phyloP scores from a whole-genome alignment of 75 land plant genomes.

The Cunninghamia lanceolata region DNA sequence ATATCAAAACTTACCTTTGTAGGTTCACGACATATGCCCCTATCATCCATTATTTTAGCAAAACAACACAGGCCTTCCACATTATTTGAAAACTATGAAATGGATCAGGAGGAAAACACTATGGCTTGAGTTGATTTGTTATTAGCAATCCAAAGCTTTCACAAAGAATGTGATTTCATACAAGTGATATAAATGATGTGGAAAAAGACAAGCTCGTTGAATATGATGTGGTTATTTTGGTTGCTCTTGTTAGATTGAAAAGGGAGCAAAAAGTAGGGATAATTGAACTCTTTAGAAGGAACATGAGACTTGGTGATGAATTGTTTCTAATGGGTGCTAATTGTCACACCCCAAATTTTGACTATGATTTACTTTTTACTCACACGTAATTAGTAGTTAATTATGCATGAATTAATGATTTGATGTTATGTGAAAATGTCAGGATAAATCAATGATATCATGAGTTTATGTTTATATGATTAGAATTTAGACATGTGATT shows the following conservation, averaged over 20 bases:
- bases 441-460: too few species aligned
- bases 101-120: constrained; percentile 26
- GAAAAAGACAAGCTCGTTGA: constrained; percentile 18
- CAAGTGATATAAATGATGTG: constrained; percentile 33
- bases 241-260: constrained; percentile 41
- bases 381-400: too few species aligned
- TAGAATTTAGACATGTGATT: too few species aligned
- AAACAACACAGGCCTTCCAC: constrained; percentile 24
- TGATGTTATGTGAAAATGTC: too few species aligned
- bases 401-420: too few species aligned
- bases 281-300: constrained; percentile 18
- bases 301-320: constrained; percentile 31
- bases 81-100: constrained; percentile 36
- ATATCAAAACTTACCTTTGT: constrained; percentile 30
- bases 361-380: too few species aligned
- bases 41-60: constrained; percentile 39
- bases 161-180: constrained; percentile 31
- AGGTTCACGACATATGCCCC: constrained; percentile 44
- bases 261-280: constrained; percentile 25
- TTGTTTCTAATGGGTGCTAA: constrained; percentile 38
- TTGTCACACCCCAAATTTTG: too few species aligned
- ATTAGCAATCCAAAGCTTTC: constrained; percentile 21
- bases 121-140: constrained; percentile 23
- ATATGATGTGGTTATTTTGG: constrained; percentile 34
- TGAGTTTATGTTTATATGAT: too few species aligned